A percentile compares a stretch with the other conserved stretches of the same genome.
Evolutionary conservation across 2,329 filamentous ascomycete species (phyloP).

Genomic region (Hymenoscyphus occultus): DNA sequence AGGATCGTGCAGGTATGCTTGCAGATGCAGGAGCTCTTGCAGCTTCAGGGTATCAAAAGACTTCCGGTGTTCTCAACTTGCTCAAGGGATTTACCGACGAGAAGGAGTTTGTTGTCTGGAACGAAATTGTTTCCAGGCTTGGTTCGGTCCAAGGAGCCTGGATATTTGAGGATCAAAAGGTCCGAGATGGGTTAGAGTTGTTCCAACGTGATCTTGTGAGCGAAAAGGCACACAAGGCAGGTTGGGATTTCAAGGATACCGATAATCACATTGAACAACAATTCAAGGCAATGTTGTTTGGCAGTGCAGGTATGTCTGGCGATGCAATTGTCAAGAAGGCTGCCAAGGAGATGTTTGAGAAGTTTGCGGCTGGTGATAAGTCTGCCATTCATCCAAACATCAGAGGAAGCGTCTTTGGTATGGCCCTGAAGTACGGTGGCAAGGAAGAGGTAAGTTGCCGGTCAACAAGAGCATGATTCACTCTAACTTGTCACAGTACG

Average conservation of each 20-base stretch:
- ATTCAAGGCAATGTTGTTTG: constrained; percentile 90
- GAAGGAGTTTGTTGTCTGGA: constrained; percentile 90
- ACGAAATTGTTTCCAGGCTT: constrained; percentile 79
- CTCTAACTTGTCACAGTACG: constrained; percentile 53
- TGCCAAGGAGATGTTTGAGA: constrained; percentile 85
- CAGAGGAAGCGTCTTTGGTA: constrained; percentile 79
- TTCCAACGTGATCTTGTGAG: constrained; percentile 79
- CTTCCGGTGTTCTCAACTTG: constrained; percentile 80
- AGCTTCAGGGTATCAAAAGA: constrained; percentile 88
- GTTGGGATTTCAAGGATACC: constrained; percentile 80
- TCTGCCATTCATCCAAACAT: constrained; percentile 89
- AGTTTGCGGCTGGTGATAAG: constrained; percentile 75
- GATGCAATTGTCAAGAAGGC: constrained; percentile 76
- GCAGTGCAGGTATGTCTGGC: constrained; percentile 74
- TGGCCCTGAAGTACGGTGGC: constrained; percentile 79
- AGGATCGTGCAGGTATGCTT: constrained; percentile 93
- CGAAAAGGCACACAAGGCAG: constrained; percentile 78
- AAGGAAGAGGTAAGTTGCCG: constrained; percentile 64
- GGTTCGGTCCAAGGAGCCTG: constrained; percentile 78
- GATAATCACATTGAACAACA: constrained; percentile 91
- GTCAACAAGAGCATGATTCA: background rate
- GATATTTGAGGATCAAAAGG: constrained; percentile 77
- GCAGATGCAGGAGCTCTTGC: constrained; percentile 88
- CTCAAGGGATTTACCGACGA: constrained; percentile 84
- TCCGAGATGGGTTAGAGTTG: constrained; percentile 72